Base-by-base conservation (phyloP, 257 asterid genomes). In the Gentiana straminea region DNA sequence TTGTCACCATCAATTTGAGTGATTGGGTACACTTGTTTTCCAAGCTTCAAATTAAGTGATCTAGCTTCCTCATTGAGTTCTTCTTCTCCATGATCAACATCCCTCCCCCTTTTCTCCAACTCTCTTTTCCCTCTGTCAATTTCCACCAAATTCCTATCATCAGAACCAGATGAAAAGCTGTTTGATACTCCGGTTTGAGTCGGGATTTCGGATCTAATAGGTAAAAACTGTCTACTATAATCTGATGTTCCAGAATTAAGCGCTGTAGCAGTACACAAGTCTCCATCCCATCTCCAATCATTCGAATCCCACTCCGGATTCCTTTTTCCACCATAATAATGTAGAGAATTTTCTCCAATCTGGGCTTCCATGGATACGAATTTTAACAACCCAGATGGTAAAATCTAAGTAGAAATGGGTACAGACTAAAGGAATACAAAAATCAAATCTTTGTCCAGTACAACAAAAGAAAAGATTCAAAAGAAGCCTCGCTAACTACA, bases 251-350 rank as follows among this genome's bases (percentile, higher is more conserved):
- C 51, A 51, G 68, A 67, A 49, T 72, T 63, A 55, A 74, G 69
- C 53, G 84, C 83, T 8, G 82, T 80, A 35, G 94, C 94, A 15
- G 76, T 51, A 68, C 84, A 82, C 44, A 87, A 86, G 67, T 84
- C 83, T 4, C 89, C 87, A 39, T 87, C 87, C 96, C 96, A 87
- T 67, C 73, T 80, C 94, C 96, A 87, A 6, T 72, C 72, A 38
- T 63, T 62, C 10, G 79, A 82, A 82, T 87, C 92, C 96, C 96
- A 87, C 32, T 87, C 96, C 64, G 61, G 58, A 54, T 59, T 71
- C 41, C 74, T 70, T 44, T 73, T 73, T 55, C 79, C 73, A 5
- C 52, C 76, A 53, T 74, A 73, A 48, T 66, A 62, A 41, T 70
- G 63, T 60, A 64, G 81, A 69, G 83, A 70, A 61, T 71, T 73